Conservation (phyloP, 2,329 filamentous ascomycete genomes). For the Aspergillus chevalieri region DNA sequence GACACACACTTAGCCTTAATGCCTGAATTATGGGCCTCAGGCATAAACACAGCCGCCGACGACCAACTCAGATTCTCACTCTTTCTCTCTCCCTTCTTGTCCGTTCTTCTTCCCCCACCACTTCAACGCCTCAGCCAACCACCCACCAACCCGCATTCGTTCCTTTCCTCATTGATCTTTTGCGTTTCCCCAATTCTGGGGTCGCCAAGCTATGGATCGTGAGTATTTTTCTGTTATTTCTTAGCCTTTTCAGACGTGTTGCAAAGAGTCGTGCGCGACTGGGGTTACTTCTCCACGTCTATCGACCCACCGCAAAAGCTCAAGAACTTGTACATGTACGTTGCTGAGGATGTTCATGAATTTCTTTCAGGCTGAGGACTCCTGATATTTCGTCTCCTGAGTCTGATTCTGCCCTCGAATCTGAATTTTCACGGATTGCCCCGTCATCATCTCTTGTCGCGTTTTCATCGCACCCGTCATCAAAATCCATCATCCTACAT, state of each 20-base stretch:
- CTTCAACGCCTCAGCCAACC: constrained; percentile 7
- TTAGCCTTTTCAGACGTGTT: constrained; percentile 21
- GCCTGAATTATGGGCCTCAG: constrained; percentile 21
- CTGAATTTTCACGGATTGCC: constrained; percentile 10
- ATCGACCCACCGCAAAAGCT: constrained; percentile 33
- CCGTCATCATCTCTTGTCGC: constrained; percentile 19
- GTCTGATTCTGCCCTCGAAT: constrained; percentile 17
- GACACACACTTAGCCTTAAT: constrained; percentile 9
- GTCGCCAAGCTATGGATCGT: constrained; percentile 55
- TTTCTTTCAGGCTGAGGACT: constrained; percentile 9
- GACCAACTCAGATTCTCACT: constrained; percentile 24
- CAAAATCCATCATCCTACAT: constrained; percentile 32
- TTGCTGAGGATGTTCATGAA: constrained; percentile 12
- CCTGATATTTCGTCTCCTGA: constrained; percentile 12
- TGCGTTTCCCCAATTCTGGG: constrained; percentile 34
- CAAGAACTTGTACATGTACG: constrained; percentile 17
- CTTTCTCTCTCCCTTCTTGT: constrained; percentile 28
- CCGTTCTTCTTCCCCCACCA: constrained; percentile 25
- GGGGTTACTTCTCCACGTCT: constrained; percentile 33
- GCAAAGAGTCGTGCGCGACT: constrained; percentile 23
- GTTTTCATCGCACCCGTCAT: constrained; percentile 33
- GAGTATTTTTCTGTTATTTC: constrained; percentile 40
- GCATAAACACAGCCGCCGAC: constrained; percentile 11
- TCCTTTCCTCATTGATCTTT: constrained; percentile 28
- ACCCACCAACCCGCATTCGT: constrained; percentile 20